These are phyloP conservation scores for Uronychia binucleata DNA, from an alignment of 73 alveolate genomes.

Conservation along the genomic window DNA sequence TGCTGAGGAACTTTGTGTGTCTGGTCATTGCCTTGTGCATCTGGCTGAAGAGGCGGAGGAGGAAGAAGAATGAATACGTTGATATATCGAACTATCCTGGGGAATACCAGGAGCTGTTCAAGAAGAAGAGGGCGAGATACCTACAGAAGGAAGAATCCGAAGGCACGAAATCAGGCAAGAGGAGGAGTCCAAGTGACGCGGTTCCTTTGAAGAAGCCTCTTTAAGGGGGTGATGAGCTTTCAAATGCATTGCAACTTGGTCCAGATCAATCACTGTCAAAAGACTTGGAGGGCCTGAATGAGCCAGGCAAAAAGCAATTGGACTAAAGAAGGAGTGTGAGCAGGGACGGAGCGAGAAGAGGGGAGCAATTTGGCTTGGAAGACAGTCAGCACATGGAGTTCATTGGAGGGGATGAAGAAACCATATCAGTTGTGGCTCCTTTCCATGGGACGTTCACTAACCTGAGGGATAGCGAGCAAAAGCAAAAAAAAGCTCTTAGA, in stretches of 20 bases:
- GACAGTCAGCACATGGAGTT: too few relatives aligned
- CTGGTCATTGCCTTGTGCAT: background rate
- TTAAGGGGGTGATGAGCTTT: too few relatives aligned
- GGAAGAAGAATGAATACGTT: background rate
- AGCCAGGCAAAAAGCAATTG: background rate
- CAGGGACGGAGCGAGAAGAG: background rate
- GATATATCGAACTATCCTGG: background rate
- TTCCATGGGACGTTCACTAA: background rate
- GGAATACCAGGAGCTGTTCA: background rate
- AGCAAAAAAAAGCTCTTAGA: too few relatives aligned
- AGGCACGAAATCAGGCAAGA: too few relatives aligned
- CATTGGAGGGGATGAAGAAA: background rate
- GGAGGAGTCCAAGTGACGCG: too few relatives aligned
- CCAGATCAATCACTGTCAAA: too few relatives aligned
- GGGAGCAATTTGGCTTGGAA: too few relatives aligned
- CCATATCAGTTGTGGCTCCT: background rate
- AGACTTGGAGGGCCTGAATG: too few relatives aligned
- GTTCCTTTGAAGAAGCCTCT: too few relatives aligned
- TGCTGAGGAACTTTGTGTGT: background rate
- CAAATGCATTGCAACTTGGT: too few relatives aligned
- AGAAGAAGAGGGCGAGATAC: background rate
- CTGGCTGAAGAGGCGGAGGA: background rate
- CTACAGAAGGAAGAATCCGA: background rate
- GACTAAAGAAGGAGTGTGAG: background rate
- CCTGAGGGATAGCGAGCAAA: background rate